A percentile compares a stretch with the other conserved stretches of the same genome.
phyloP scores from a whole-genome alignment of 2,329 filamentous ascomycete genomes.

The Penicillium aurantiogriseum region DNA sequence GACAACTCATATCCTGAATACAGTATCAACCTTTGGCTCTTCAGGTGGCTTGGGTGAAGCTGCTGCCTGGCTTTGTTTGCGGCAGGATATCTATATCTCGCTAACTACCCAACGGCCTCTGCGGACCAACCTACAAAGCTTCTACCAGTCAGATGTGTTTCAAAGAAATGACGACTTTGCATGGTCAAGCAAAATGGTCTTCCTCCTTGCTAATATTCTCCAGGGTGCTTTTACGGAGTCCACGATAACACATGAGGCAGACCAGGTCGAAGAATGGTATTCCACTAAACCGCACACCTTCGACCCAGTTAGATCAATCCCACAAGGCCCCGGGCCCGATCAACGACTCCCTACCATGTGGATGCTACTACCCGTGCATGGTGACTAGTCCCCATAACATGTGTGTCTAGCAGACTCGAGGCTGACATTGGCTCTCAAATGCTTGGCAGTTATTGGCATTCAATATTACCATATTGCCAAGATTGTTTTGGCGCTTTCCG shows the following conservation, averaged over 20 bases:
- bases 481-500: constrained; percentile 27
- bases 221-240: constrained; percentile 1
- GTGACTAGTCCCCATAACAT: constrained; percentile 6
- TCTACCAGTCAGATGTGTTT: constrained; percentile 34
- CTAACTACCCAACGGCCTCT: constrained; percentile 36
- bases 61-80: constrained; percentile 41
- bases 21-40: constrained; percentile 37
- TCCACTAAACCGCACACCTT: constrained; percentile 24
- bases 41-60: constrained; percentile 42
- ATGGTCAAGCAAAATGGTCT: constrained; percentile 38
- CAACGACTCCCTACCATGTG: constrained; percentile 31
- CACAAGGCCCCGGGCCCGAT: constrained; percentile 18
- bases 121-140: constrained; percentile 37
- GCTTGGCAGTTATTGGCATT: constrained; percentile 30
- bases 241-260: too few relatives aligned
- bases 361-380: constrained; percentile 35
- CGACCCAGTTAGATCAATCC: constrained; percentile 27
- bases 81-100: constrained; percentile 42
- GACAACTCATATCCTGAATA: constrained; percentile 38
- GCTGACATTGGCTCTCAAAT: not conserved
- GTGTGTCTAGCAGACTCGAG: not conserved
- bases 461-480: constrained; percentile 39
- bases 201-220: constrained; percentile 36
- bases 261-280: constrained; percentile 23
- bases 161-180: constrained; percentile 36